Evolutionary conservation across 768 basidiomycete species (phyloP), one percentile per base, ranked within the genome.

Genomic region (Tulasnella sp.): DNA sequence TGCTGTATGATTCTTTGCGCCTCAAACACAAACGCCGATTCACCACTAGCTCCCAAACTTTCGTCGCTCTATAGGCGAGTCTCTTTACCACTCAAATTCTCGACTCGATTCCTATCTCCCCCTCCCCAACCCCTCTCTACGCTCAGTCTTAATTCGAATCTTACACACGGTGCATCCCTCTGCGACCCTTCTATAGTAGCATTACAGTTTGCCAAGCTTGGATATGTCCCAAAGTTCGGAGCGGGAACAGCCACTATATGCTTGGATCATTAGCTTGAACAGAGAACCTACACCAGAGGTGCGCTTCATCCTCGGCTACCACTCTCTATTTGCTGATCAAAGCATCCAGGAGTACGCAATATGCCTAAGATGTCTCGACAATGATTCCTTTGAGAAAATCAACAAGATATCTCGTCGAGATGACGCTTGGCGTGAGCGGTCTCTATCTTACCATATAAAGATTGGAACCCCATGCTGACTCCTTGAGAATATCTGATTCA

Each of bases 191-290:
- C 25, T 31, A n/a, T n/a, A n/a, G n/a, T n/a, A n/a, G n/a, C n/a
- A n/a, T n/a, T n/a, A n/a, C n/a, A n/a, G n/a, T n/a, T n/a, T n/a
- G n/a, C n/a, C n/a, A n/a, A n/a, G n/a, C n/a, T n/a, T n/a, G n/a
- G n/a, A n/a, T 16, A 51, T 51, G 49, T 51, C 49, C 40, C 49
- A 40, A 41, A n/a, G 27, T 9, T 42, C 25, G 28, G 49, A 51
- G 6, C 37, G 54, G 34, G 46, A 54, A 20, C 54, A 53, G 33
- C 54, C 54, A 13, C 29, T 55, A 28, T 55, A 55, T 24, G 52
- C 54, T 10, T 55, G 54, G 54, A 53, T 55, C 54, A 53, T 55
- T 25, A 55, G 31, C 32, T 32, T 55, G 19, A 55, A 55, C 50
- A 33, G 54, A 15, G 49, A 55, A 47, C 52, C 46, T 24, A 42